Evolutionary conservation across 2,329 filamentous ascomycete species (phyloP).

Genomic region (Blumeriella jaapii): DNA sequence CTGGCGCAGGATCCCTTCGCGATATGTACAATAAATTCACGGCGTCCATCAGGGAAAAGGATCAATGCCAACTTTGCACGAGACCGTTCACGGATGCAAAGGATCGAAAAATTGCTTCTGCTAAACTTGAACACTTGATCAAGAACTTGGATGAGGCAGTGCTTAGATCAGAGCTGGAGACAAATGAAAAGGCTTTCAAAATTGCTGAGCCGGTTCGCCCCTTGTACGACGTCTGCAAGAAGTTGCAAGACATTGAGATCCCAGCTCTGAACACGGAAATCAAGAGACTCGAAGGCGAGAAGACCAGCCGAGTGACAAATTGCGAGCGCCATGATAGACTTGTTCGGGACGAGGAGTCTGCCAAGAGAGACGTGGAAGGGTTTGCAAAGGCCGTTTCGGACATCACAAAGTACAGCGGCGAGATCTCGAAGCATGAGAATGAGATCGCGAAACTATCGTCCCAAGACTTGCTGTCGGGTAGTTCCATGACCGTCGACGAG

Average conservation of each 20-base stretch:
- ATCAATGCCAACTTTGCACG: slow-evolving; percentile 66
- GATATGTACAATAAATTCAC: slow-evolving; percentile 63
- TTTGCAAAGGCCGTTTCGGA: slow-evolving; percentile 64
- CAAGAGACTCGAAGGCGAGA: slow-evolving; percentile 48
- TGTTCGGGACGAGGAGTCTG: slow-evolving; percentile 52
- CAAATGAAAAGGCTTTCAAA: slow-evolving; percentile 38
- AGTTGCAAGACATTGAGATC: slow-evolving; percentile 56
- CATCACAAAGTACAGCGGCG: slow-evolving; percentile 60
- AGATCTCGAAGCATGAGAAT: slow-evolving; percentile 57
- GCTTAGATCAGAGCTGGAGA: slow-evolving; percentile 48
- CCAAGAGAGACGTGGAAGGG: slow-evolving; percentile 62
- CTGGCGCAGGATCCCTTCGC: slow-evolving; percentile 55
- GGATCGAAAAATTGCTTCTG: slow-evolving; percentile 51
- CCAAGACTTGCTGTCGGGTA: slow-evolving; percentile 58
- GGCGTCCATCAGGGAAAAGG: slow-evolving; percentile 51
- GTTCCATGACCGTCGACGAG: slow-evolving; percentile 64
- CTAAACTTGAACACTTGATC: slow-evolving; percentile 53
- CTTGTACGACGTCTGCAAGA: slow-evolving; percentile 63
- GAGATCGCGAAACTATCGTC: slow-evolving; percentile 66
- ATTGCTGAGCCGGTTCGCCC: slow-evolving; percentile 50
- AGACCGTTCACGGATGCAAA: slow-evolving; percentile 52
- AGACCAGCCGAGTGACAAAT: slow-evolving; percentile 44
- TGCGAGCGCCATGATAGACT: slow-evolving; percentile 57
- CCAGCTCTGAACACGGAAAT: slow-evolving; percentile 56
- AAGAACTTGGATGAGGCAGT: slow-evolving; percentile 51